Evolutionary conservation across 306 rosid species (phyloP), one percentile per base, ranked within the genome.

Genomic region (Lithocarpus polystachyus): DNA sequence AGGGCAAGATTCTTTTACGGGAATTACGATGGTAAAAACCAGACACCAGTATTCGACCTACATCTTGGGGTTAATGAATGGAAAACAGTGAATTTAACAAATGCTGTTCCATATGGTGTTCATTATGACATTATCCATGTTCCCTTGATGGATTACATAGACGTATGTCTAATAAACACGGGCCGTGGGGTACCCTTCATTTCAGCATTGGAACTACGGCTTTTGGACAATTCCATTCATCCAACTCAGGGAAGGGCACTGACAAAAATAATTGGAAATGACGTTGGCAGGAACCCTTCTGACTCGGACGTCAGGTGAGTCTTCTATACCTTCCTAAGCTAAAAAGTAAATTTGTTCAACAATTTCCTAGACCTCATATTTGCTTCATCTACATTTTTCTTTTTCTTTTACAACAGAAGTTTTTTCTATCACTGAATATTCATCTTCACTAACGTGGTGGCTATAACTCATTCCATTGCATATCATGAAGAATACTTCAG

Each of bases 141-240:
- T 5, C 83, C 85, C 2, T 7, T 20, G 7, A 24, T 75, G 13
- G 72, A 81, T 20, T 74, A 76, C 37, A 45, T 87, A 13, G 33
- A 68, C 23, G 76, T 89, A 2, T 92, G 90, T 74, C 83, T 90
- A 8, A 83, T 90, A 0, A 87, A 87, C 29, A 81, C 73, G 15
- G 84, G 84, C 45, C 4, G 24, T 9, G 89, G 91, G 26, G 75
- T 59, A 1, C 92, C 97, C n/a, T 90, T 79, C 55, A 80, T 90
- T 43, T 84, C 93, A 20, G 6, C 81, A 1, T 61, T 90, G 64
- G 94, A 86, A 61, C 75, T 91, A 5, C 81, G 90, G 24, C 81
- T 2, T 70, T 9, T 88, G 13, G 33, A 12, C 5, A 78, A 18
- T 65, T 56, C 72, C 5, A 52, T 77, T 4, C 82, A 86, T 76